Evolutionary conservation across 192 early-diverging fungal species (phyloP).

Genomic region (Backusella luteola): DNA sequence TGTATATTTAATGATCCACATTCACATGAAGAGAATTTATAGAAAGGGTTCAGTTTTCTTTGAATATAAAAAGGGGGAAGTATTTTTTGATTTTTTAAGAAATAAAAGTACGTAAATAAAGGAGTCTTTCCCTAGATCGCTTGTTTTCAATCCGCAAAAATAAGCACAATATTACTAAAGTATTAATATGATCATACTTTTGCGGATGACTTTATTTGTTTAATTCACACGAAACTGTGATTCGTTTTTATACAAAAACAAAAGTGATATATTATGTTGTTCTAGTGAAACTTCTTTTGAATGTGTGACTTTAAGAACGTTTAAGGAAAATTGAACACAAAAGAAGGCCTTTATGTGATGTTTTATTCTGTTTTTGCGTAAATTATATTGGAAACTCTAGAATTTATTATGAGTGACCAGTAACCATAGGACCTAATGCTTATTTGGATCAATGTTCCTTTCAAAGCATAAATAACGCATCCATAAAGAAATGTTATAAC

Average conservation of each 20-base stretch:
- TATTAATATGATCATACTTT: not conserved
- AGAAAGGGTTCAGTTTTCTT: not conserved
- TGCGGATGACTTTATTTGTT: not conserved
- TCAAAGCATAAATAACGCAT: constrained; percentile 2
- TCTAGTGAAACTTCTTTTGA: not conserved
- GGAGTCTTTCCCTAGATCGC: not conserved
- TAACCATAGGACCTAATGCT: not conserved
- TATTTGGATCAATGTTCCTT: not conserved
- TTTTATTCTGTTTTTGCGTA: no score
- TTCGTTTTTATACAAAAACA: not conserved
- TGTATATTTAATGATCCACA: not conserved
- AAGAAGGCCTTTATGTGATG: not conserved
- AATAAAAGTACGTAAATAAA: not conserved
- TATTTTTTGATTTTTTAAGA: not conserved
- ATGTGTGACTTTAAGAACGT: not conserved
- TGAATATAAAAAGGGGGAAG: constrained; percentile 2
- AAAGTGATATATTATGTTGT: not conserved
- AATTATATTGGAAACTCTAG: not conserved
- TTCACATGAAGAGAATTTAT: constrained; percentile 1
- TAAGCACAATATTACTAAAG: not conserved
- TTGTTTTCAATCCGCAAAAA: not conserved
- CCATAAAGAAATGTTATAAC: not conserved
- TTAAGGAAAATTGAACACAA: not conserved
- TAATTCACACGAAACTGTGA: constrained; percentile 3
- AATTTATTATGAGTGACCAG: not conserved